phyloP scores from a whole-genome alignment of 2,329 filamentous ascomycete species.

The Myriangium duriaei region DNA sequence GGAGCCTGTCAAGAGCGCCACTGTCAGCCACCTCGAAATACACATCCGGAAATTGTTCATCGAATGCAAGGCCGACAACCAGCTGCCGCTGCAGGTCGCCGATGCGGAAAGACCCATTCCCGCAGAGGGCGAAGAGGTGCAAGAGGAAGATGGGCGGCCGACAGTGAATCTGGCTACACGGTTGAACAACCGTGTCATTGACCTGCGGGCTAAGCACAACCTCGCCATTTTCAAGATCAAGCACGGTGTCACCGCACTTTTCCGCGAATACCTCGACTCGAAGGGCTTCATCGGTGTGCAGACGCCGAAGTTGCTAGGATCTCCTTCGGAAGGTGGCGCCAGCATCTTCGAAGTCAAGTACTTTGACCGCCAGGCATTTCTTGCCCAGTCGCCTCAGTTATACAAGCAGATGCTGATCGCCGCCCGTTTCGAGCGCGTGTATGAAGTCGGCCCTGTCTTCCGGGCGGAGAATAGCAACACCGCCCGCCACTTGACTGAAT shows the following conservation, averaged over 20 bases:
- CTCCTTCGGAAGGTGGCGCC: constrained; percentile 82
- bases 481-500: constrained; percentile 75
- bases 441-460: constrained; percentile 70
- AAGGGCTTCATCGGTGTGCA: constrained; percentile 73
- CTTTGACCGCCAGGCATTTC: constrained; percentile 70
- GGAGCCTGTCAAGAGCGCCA: constrained; percentile 79
- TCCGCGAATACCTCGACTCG: constrained; percentile 64
- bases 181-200: constrained; percentile 83
- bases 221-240: constrained; percentile 71
- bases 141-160: constrained; percentile 45
- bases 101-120: constrained; percentile 40
- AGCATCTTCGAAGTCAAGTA: constrained; percentile 87
- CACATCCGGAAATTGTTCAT: constrained; percentile 79
- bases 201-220: constrained; percentile 82
- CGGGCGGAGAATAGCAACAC: constrained; percentile 80
- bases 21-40: constrained; percentile 68
- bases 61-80: constrained; percentile 50
- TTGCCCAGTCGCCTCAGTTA: constrained; percentile 72
- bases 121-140: constrained; percentile 35
- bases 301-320: constrained; percentile 77
- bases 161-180: constrained; percentile 72
- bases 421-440: constrained; percentile 63
- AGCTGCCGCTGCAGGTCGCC: constrained; percentile 47
- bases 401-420: constrained; percentile 84
- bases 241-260: constrained; percentile 54